Evolutionary conservation across 2,329 filamentous ascomycete species (phyloP).

Genomic region (Mycosphaerella sp.): DNA sequence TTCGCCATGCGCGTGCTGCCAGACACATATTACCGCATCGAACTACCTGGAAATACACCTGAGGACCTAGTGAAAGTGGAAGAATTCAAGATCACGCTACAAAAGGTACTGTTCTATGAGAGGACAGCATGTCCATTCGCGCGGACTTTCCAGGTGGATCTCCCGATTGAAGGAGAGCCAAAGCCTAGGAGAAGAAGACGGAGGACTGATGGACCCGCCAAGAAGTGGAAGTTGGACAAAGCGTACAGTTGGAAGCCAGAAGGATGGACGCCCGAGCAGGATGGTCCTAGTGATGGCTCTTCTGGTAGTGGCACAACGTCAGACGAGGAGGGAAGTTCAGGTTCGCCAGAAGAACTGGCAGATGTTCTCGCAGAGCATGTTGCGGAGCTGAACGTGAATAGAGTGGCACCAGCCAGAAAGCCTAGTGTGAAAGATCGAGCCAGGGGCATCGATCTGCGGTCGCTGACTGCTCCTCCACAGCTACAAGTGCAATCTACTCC

Average conservation of each 20-base stretch:
- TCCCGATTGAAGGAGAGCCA: slow-evolving; percentile 65
- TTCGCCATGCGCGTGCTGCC: slow-evolving; percentile 82
- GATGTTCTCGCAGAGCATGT: slow-evolving; percentile 14
- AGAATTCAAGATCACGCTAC: slow-evolving; percentile 63
- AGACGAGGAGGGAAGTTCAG: slow-evolving; percentile 22
- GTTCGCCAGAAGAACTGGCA: slow-evolving; percentile 17
- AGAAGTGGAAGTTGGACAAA: slow-evolving; percentile 45
- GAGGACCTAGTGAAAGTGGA: slow-evolving; percentile 60
- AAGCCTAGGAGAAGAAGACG: slow-evolving; percentile 55
- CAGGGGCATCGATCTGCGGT: slow-evolving; percentile 25
- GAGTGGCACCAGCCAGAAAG: slow-evolving; percentile 14
- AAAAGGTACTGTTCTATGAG: slow-evolving; percentile 74
- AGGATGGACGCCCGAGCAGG: slow-evolving; percentile 20
- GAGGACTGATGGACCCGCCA: slow-evolving; percentile 56
- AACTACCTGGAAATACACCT: slow-evolving; percentile 61
- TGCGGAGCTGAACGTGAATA: slow-evolving; percentile 15
- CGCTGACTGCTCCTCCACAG: slow-evolving; percentile 38
- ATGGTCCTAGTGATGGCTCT: slow-evolving; percentile 17
- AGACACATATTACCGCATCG: slow-evolving; percentile 85
- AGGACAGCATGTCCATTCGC: slow-evolving; percentile 82
- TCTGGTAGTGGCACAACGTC: slow-evolving; percentile 19
- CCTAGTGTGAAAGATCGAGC: slow-evolving; percentile 21
- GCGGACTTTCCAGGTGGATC: slow-evolving; percentile 65
- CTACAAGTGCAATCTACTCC: slow-evolving; percentile 41
- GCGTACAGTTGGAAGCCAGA: slow-evolving; percentile 44